A percentile compares a stretch with the other conserved stretches of the same genome.
phyloP scores from a whole-genome alignment of 179 eudicot genomes.

The Actinidia arguta region DNA sequence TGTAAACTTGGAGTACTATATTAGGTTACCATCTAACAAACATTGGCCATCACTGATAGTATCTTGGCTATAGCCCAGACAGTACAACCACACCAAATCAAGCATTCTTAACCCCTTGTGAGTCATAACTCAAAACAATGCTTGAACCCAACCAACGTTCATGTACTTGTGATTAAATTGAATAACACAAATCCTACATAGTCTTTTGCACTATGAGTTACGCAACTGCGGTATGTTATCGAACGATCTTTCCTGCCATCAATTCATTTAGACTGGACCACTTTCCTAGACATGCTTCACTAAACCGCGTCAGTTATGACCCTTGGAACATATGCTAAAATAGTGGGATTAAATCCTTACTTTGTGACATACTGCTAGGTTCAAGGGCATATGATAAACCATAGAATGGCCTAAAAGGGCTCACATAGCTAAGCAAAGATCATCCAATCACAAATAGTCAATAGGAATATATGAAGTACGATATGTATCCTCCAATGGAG shows the following conservation, averaged over 20 bases:
- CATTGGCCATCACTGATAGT: neutral
- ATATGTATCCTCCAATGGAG: neutral
- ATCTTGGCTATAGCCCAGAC: neutral
- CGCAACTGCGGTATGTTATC: neutral
- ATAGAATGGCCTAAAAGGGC: neutral
- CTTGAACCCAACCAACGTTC: neutral
- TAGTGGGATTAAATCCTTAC: neutral
- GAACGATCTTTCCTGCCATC: neutral
- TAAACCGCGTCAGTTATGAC: neutral
- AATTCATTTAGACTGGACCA: neutral
- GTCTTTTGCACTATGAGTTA: neutral
- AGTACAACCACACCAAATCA: neutral
- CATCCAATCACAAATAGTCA: neutral
- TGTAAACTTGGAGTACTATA: neutral
- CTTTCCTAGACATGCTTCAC: neutral
- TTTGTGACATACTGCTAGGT: neutral
- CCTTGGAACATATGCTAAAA: slow-evolving; percentile 1
- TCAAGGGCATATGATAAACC: neutral
- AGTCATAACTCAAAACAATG: neutral
- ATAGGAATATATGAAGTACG: neutral
- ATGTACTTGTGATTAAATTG: neutral
- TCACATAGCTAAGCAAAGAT: neutral
- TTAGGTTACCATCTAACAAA: neutral
- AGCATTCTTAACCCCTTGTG: neutral
- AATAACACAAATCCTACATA: neutral